phyloP scores from a whole-genome alignment of 805 yeast genomes.

The Candida easanensis region DNA sequence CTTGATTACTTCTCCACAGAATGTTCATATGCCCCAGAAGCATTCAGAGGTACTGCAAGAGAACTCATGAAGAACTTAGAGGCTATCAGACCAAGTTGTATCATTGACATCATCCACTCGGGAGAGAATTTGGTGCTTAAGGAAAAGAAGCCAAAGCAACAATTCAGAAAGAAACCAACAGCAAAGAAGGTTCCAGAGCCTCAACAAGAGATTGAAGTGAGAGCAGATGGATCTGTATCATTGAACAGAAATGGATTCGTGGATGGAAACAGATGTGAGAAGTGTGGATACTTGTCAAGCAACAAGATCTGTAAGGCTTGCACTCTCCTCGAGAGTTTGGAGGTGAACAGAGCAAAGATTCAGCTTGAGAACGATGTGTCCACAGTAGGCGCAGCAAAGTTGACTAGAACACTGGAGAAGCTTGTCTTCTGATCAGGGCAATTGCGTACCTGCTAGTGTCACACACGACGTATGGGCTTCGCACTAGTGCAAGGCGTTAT shows the following conservation, averaged over 20 bases:
- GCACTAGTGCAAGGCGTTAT: no score
- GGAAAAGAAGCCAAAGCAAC: constrained; percentile 47
- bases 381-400: constrained; percentile 61
- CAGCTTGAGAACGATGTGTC: constrained; percentile 49
- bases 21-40: constrained; percentile 98
- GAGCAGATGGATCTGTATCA: constrained; percentile 61
- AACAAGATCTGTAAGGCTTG: constrained; percentile 93
- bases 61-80: constrained; percentile 88
- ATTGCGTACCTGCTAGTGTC: not conserved
- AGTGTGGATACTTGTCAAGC: constrained; percentile 89
- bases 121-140: constrained; percentile 82
- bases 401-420: constrained; percentile 59
- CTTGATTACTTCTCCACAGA: constrained; percentile 96
- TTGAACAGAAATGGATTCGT: constrained; percentile 36
- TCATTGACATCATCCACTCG: constrained; percentile 88
- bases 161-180: constrained; percentile 18
- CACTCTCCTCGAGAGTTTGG: constrained; percentile 78
- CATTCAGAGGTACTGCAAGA: constrained; percentile 96
- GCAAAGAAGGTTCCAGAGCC: constrained; percentile 10
- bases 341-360: constrained; percentile 67
- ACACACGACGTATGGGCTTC: no score
- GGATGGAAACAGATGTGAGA: constrained; percentile 77
- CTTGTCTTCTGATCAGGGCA: constrained; percentile 47
- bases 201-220: constrained; percentile 45
- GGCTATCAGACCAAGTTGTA: constrained; percentile 86